Conservation (phyloP, 1,139 yeast genomes). For the Candida sp. region DNA sequence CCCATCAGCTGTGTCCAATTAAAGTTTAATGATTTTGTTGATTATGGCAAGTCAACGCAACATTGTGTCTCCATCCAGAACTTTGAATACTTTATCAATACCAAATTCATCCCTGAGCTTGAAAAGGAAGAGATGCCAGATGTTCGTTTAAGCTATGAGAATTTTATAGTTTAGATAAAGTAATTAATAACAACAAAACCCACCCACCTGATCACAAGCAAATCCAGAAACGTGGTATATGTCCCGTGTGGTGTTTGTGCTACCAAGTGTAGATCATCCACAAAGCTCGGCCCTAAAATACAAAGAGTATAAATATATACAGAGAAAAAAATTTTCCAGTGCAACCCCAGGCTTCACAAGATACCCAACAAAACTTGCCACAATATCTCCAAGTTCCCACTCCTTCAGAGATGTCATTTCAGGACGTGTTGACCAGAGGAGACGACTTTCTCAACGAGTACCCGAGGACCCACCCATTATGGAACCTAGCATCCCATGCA, state of each 20-base stretch:
- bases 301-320: too few species aligned
- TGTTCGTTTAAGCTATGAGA: conserved; percentile 6
- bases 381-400: not conserved
- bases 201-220: not conserved
- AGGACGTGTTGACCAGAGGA: conserved; percentile 74
- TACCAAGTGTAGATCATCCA: too few species aligned
- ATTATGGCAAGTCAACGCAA: conserved; percentile 2
- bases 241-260: too few species aligned
- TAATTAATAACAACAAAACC: not conserved
- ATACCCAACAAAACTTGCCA: not conserved
- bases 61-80: conserved; percentile 3
- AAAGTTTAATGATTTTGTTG: conserved; percentile 9
- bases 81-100: conserved; percentile 5
- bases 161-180: conserved; percentile 2
- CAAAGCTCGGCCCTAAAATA: too few species aligned
- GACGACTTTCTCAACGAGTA: conserved; percentile 68
- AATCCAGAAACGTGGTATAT: not conserved
- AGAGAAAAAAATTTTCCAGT: not conserved
- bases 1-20: conserved; percentile 1
- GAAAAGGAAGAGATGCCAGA: conserved; percentile 2
- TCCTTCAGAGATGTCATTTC: conserved; percentile 61
- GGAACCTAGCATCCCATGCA: conserved; percentile 73
- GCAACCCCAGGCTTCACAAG: not conserved
- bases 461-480: conserved; percentile 60
- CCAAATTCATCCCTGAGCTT: conserved; percentile 1